Evolutionary conservation across 768 basidiomycete genomes (phyloP).

Genomic region (Tulasnella sp.): DNA sequence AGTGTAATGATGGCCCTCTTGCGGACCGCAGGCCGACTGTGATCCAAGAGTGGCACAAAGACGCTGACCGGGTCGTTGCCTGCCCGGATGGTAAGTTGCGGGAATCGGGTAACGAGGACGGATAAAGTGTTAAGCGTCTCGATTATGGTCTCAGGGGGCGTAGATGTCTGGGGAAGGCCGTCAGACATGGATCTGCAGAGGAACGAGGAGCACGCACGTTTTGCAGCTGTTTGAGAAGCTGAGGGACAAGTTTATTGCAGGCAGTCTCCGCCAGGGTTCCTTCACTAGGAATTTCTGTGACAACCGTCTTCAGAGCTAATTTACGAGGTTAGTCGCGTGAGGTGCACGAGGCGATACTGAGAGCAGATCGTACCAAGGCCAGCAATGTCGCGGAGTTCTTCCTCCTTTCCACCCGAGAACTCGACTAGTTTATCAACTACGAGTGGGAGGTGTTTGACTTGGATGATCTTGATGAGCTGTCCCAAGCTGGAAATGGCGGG

Average conservation of each 20-base stretch:
- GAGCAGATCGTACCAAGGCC: conserved; percentile 59
- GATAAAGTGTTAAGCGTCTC: conserved; percentile 83
- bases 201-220: conserved; percentile 48
- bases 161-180: conserved; percentile 47
- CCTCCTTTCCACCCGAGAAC: conserved; percentile 80
- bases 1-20: conserved; percentile 87
- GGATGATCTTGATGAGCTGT: conserved; percentile 83
- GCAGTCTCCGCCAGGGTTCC: conserved; percentile 73
- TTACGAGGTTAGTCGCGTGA: neutral
- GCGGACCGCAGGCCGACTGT: conserved; percentile 76
- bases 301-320: conserved; percentile 89
- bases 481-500: conserved; percentile 60
- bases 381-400: conserved; percentile 91
- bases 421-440: conserved; percentile 88
- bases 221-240: conserved; percentile 71
- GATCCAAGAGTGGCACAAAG: conserved; percentile 67
- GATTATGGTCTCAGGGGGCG: conserved; percentile 74
- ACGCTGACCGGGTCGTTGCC: conserved; percentile 59
- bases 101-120: conserved; percentile 82
- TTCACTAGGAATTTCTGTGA: conserved; percentile 79
- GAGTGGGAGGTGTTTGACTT: conserved; percentile 72
- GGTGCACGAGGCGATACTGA: neutral
- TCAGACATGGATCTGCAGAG: neutral
- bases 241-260: conserved; percentile 79
- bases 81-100: conserved; percentile 56